Percentiles rank a stretch among this genome's conserved stretches.
Evolutionary conservation across 495 filamentous ascomycete species (phyloP).

Genomic region (Aspergillus bertholletiae): DNA sequence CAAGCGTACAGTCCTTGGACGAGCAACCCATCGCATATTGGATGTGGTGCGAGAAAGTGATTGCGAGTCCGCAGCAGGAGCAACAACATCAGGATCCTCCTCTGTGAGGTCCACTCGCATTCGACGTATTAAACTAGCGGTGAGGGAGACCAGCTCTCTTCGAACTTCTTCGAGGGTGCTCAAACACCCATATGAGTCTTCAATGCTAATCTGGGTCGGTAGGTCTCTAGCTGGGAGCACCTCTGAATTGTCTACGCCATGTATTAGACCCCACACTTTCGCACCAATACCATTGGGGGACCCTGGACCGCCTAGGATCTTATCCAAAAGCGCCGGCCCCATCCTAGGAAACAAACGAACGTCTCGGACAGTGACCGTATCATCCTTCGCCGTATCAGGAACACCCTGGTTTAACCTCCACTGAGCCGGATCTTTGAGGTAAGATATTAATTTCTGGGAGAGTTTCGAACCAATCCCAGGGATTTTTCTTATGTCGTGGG

Average conservation of each 20-base stretch:
- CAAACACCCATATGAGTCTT: constrained; percentile 78
- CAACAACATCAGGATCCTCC: constrained; percentile 37
- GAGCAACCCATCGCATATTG: constrained; percentile 56
- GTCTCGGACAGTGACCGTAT: constrained; percentile 60
- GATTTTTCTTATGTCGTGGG: constrained; percentile 73
- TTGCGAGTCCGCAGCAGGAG: constrained; percentile 15
- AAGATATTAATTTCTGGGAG: constrained; percentile 63
- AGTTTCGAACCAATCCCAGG: constrained; percentile 82
- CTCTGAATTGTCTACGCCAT: constrained; percentile 58
- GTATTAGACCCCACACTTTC: constrained; percentile 76
- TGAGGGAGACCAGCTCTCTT: constrained; percentile 60
- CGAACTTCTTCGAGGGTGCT: constrained; percentile 56
- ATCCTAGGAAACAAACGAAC: constrained; percentile 60
- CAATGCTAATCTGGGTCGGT: constrained; percentile 89
- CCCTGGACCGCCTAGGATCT: constrained; percentile 65
- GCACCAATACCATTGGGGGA: constrained; percentile 62
- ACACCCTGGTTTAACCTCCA: constrained; percentile 25
- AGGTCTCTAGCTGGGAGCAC: constrained; percentile 68
- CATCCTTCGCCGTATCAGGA: constrained; percentile 38
- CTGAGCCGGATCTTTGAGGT: constrained; percentile 32
- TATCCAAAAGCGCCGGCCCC: constrained; percentile 56
- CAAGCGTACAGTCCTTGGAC: constrained; percentile 69
- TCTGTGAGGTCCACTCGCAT: constrained; percentile 75
- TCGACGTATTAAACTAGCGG: constrained; percentile 67
- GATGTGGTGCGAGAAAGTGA: constrained; percentile 4